Evolutionary conservation across 2,329 filamentous ascomycete species (phyloP).

Genomic region (Ceratocystis variospora): DNA sequence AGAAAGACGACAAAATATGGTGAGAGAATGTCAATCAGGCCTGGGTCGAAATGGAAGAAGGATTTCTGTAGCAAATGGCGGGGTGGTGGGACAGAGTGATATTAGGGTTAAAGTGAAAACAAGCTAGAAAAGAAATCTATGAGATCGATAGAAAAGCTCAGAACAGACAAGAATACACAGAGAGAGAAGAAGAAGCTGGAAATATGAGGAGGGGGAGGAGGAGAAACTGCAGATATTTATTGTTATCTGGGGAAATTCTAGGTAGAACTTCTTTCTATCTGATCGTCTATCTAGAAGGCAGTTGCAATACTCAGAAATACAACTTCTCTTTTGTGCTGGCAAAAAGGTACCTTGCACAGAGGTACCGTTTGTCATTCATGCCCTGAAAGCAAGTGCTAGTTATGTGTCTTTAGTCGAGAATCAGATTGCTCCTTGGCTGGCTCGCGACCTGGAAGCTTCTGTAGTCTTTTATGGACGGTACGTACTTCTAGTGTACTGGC

Average conservation of each 20-base stretch:
- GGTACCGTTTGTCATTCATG: background rate
- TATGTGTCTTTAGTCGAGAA: background rate
- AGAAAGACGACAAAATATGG: constrained; percentile 11
- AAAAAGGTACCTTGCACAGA: background rate
- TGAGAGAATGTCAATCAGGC: constrained; percentile 12
- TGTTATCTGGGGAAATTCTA: background rate
- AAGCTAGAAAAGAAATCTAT: background rate
- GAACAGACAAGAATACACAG: background rate
- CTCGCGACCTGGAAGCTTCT: too few relatives aligned
- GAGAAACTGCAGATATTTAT: background rate
- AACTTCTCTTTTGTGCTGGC: background rate
- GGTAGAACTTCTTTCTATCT: background rate
- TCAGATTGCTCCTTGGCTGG: background rate
- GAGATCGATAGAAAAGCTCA: background rate
- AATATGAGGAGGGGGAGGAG: background rate
- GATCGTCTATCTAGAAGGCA: background rate
- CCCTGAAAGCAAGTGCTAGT: background rate
- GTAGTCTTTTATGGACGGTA: too few relatives aligned
- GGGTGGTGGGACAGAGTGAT: constrained; percentile 8
- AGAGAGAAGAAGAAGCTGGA: background rate
- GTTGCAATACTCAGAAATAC: background rate
- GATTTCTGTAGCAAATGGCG: constrained; percentile 16
- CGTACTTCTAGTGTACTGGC: background rate
- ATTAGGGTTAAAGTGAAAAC: background rate
- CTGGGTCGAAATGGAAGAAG: constrained; percentile 10